Conservation (phyloP, 257 asterid species). For the Catharanthus roseus region DNA sequence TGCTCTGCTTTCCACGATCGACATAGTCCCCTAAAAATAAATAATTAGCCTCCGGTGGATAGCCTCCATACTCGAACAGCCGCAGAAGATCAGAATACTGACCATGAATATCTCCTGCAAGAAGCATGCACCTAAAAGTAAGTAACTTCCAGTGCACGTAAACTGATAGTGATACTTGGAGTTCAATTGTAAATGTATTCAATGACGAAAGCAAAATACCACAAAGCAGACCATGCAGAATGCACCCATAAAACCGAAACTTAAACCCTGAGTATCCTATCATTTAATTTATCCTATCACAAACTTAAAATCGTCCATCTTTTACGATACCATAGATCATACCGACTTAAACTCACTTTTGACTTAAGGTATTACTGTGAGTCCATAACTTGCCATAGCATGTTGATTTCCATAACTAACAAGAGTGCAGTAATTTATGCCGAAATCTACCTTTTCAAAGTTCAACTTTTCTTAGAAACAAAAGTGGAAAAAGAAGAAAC, state of each 20-base stretch:
- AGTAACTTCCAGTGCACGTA: not conserved
- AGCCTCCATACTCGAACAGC: conserved; percentile 33
- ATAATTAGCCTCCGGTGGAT: conserved; percentile 30
- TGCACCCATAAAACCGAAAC: not conserved
- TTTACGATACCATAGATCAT: not conserved
- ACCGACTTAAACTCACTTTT: not conserved
- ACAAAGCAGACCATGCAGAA: not conserved
- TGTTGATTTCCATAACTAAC: not conserved
- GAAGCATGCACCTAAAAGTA: not conserved
- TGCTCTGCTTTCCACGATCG: conserved; percentile 33
- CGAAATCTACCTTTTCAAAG: not conserved
- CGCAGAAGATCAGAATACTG: conserved; percentile 34
- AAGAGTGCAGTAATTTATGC: not conserved
- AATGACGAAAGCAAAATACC: not conserved
- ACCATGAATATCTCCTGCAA: conserved; percentile 33
- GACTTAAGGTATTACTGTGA: not conserved
- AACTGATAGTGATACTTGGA: not conserved
- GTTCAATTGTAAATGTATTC: not conserved
- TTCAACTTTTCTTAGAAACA: not conserved
- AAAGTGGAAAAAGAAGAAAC: not conserved
- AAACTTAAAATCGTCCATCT: not conserved
- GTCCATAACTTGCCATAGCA: not conserved
- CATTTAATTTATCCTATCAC: not conserved
- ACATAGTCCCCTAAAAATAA: conserved; percentile 33
- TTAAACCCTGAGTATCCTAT: not conserved